These are phyloP conservation scores for Pythium insidiosum DNA, from an alignment of 352 stramenopile genomes.

Conservation along the genomic window DNA sequence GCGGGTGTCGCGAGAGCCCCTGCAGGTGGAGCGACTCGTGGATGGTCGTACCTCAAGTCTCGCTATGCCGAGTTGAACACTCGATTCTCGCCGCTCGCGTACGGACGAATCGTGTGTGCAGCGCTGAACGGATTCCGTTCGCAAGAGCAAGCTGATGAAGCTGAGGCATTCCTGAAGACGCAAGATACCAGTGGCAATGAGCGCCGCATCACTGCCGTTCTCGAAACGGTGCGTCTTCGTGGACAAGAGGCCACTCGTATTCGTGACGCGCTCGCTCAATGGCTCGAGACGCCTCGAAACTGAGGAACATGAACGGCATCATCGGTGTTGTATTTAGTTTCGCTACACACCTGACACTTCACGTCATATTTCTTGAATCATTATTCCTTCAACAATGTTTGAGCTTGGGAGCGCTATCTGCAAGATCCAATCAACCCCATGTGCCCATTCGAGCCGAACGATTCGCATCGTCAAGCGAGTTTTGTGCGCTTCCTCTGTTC, in stretches of 20 bases:
- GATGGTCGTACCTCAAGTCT: conserved; percentile 61
- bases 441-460: conserved; percentile 20
- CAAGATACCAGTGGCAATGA: conserved; percentile 55
- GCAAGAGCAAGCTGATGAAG: conserved; percentile 34
- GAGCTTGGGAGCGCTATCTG: no score
- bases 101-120: conserved; percentile 32
- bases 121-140: conserved; percentile 38
- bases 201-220: conserved; percentile 37
- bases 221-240: conserved; percentile 57
- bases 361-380: no score
- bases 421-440: conserved; percentile 39
- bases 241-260: conserved; percentile 36
- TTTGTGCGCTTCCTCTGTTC: no score
- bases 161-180: conserved; percentile 41
- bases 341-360: no score
- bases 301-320: no score
- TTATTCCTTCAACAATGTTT: no score
- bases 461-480: conserved; percentile 20
- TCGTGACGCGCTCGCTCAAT: conserved; percentile 43
- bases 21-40: conserved; percentile 30
- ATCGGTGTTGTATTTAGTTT: background rate
- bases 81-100: conserved; percentile 48
- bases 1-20: conserved; percentile 44
- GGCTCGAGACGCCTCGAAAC: conserved; percentile 24
- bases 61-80: conserved; percentile 50